phyloP scores from a whole-genome alignment of 768 basidiomycete species.

The Mycena venus region DNA sequence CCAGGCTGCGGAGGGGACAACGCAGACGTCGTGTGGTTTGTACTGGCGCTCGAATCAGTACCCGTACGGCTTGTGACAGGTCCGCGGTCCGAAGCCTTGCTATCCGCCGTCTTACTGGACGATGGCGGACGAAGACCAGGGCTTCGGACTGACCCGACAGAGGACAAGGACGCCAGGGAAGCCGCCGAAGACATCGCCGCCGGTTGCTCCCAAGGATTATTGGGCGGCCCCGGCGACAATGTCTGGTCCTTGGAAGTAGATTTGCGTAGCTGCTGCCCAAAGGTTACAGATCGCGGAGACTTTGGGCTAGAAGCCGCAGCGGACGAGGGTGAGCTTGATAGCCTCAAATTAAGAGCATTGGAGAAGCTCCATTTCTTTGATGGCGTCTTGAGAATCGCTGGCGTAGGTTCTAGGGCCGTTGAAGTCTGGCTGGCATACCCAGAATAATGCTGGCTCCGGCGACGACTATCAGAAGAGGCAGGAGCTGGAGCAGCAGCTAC shows the following conservation, averaged over 20 bases:
- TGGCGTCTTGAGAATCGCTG: slow-evolving; percentile 76
- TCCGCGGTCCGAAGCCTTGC: slow-evolving; percentile 75
- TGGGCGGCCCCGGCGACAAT: slow-evolving; percentile 54
- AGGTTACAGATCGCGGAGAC: slow-evolving; percentile 74
- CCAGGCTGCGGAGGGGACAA: slow-evolving; percentile 66
- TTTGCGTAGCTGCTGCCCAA: slow-evolving; percentile 77
- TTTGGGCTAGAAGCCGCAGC: slow-evolving; percentile 64
- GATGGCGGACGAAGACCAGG: slow-evolving; percentile 58
- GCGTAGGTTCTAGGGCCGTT: slow-evolving; percentile 57
- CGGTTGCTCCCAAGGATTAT: slow-evolving; percentile 74
- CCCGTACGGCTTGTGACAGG: slow-evolving; percentile 73
- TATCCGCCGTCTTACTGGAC: slow-evolving; percentile 38
- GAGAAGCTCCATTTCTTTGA: slow-evolving; percentile 98
- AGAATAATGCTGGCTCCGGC: slow-evolving; percentile 57
- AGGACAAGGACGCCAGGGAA: slow-evolving; percentile 81
- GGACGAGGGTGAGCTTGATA: slow-evolving; percentile 75
- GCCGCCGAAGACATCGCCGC: slow-evolving; percentile 86
- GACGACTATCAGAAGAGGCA: slow-evolving; percentile 47
- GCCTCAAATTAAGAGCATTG: slow-evolving; percentile 83
- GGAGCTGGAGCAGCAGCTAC: slow-evolving; percentile 43
- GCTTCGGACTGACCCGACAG: slow-evolving; percentile 73
- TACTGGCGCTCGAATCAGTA: slow-evolving; percentile 83
- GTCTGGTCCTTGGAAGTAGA: slow-evolving; percentile 77
- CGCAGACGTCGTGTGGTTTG: slow-evolving; percentile 69
- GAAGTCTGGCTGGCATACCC: slow-evolving; percentile 51